Evolutionary conservation across 768 basidiomycete species (phyloP), one percentile per base, ranked within the genome.

Genomic region (Hypsizygus marmoreus): DNA sequence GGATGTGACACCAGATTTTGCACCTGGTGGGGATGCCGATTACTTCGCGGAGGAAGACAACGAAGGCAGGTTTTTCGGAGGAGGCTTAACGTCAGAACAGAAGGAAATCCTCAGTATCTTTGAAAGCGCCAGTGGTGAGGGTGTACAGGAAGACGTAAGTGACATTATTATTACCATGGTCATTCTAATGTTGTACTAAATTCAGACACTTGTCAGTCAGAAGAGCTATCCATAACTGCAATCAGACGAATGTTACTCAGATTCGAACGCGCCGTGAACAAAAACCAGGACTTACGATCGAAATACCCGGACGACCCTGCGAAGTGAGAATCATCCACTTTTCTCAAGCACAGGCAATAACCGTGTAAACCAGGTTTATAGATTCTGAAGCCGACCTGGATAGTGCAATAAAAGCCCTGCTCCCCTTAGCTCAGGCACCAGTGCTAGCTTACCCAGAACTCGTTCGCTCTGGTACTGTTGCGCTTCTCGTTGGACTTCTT

Each of bases 321-420:
- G 33, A 97, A 88, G 95, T 95, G 54, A 48, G 62, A 42, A 0
- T n/a, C 35, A 42, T 31, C 6, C 44, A 20, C 26, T 28, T 4
- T 46, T 45, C 14, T 19, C 19, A 13, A 46, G 28, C 5, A 25
- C 33, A 26, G 23, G 13, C 25, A 22, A 35, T 19, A 11, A 36
- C 19, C 19, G 22, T 30, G 36, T 11, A 43, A 32, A 36, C 41
- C 19, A 98, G 95, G 66, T 99, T 98, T 75, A 97, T 99, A 56
- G 97, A 98, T 64, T 98, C 97, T 1, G 97, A 99, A 73, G 91
- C 92, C 19, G 93, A 97, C 60, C 80, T 99, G 5, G 94, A 98
- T 61, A 72, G 75, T 44, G 82, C 93, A 6, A 81, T 98, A 43
- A 95, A 95, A 64, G 77, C 82, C 1, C 68, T 99, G 35, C 74